Conservation (phyloP, 2,329 filamentous ascomycete species). For the Coleophoma eucalyptorum region DNA sequence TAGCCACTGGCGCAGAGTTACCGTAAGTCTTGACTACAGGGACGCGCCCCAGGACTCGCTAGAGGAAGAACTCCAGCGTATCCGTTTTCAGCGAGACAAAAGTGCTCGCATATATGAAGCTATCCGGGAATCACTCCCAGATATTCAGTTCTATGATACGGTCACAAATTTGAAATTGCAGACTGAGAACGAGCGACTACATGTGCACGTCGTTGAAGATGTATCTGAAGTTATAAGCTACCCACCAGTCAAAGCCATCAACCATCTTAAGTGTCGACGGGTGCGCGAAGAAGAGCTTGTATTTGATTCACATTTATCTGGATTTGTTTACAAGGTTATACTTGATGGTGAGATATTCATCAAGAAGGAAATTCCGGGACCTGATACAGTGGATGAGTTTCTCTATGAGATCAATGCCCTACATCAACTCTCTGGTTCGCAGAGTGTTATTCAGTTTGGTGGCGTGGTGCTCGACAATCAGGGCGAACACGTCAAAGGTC, state of each 20-base stretch:
- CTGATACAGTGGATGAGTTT: constrained; percentile 94
- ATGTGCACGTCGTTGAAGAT: constrained; percentile 98
- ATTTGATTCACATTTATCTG: constrained; percentile 91
- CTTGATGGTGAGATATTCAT: constrained; percentile 69
- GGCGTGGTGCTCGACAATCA: constrained; percentile 83
- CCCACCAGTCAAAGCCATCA: constrained; percentile 68
- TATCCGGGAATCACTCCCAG: constrained; percentile 84
- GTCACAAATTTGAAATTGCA: constrained; percentile 95
- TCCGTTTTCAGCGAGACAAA: constrained; percentile 87
- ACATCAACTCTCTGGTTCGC: constrained; percentile 68
- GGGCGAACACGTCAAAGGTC: constrained; percentile 72
- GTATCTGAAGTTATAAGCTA: constrained; percentile 84
- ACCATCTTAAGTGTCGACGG: constrained; percentile 64
- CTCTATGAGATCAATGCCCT: constrained; percentile 96
- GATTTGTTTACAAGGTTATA: constrained; percentile 92
- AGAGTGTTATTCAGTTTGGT: constrained; percentile 79
- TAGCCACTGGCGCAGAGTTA: constrained; percentile 80
- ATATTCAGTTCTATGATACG: constrained; percentile 94
- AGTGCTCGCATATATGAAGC: constrained; percentile 90
- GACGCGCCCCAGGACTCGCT: constrained; percentile 75
- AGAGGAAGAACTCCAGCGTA: constrained; percentile 74
- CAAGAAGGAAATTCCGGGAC: constrained; percentile 97
- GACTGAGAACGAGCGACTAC: constrained; percentile 80
- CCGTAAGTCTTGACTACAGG: constrained; percentile 90
- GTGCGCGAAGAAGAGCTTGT: constrained; percentile 71